Percentiles rank a stretch among this genome's conserved stretches.
phyloP scores from a whole-genome alignment of 805 yeast genomes.

The Yarrowia divulgata region DNA sequence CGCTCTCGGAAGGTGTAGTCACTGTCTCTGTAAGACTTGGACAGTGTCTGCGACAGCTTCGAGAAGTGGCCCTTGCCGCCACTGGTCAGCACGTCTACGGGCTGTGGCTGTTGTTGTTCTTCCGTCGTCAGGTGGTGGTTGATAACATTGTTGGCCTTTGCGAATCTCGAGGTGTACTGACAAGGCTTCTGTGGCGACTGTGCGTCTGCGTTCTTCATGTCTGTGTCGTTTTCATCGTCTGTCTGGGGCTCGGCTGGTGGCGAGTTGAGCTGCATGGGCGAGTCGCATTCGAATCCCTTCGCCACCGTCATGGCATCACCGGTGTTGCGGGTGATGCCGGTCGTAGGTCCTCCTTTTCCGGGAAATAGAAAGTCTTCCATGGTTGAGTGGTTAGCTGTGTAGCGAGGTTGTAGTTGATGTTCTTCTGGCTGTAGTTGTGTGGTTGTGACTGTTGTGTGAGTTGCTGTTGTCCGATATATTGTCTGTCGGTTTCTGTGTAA shows the following conservation, averaged over 20 bases:
- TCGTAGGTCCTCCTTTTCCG: conserved; percentile 24
- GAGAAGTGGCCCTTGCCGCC: conserved; percentile 26
- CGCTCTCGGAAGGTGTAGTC: conserved; percentile 35
- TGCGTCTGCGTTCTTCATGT: background rate
- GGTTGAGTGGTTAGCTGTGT: background rate
- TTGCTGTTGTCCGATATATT: background rate
- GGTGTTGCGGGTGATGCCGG: conserved; percentile 29
- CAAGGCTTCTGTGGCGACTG: conserved; percentile 14
- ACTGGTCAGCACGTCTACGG: background rate
- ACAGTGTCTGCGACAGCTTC: conserved; percentile 26
- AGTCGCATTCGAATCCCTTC: conserved; percentile 36
- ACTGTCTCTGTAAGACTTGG: conserved; percentile 32
- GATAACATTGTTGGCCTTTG: background rate
- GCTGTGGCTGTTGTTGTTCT: background rate
- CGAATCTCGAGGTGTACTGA: conserved; percentile 32
- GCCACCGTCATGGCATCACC: conserved; percentile 28
- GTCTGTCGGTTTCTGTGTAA: no score
- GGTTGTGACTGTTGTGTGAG: background rate
- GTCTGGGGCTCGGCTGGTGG: conserved; percentile 34
- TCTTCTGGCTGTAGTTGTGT: background rate
- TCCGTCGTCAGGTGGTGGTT: background rate
- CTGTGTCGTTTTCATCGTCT: conserved; percentile 18
- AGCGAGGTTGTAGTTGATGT: background rate
- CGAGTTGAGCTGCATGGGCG: conserved; percentile 39
- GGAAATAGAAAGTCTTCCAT: conserved; percentile 37